Base-by-base conservation (phyloP, 1,284 basidiomycete genomes). In the Malassezia yamatoensis region DNA sequence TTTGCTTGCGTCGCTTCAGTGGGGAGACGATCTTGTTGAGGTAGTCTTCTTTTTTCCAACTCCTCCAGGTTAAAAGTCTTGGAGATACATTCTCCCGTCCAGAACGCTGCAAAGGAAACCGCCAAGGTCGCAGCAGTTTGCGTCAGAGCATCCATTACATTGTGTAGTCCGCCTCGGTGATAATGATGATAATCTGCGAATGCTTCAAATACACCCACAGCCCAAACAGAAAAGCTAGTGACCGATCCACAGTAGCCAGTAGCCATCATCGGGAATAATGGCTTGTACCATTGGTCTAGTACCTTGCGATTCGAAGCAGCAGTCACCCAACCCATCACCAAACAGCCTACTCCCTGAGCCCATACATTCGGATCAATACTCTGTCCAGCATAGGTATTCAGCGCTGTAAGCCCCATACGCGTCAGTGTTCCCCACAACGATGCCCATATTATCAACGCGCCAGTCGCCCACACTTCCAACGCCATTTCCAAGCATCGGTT, bases 151-250 rank as follows among this genome's bases (percentile, higher is more conserved):
- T 72, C 70, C 67, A 74, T 66, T 10, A 69, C 93, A 73, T 88
- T 83, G 65, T 83, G 80, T 39, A 96, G 79, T 51, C 88, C 85
- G 51, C 80, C 78, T 45, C 87, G 81, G 56, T 80, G 69, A 51
- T 78, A 81, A 12, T 79, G 76, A 13, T 78, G 76, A 15, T 80
- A 77, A 72, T 96, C 87, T 0, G 86, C 80, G 81, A 90, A 98
- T 0, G 90, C 86, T 48, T 81, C 77, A 70, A 93, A 98, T 1
- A 90, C 78, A 61, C 90, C 86, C 8, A 89, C 72, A 76, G 96
- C 89, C 93, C 94, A 98, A 15, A 84, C 82, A 4, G 90, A 94
- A 77, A 96, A 98, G 0, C 91, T 96, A 4, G 94, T 99, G 63
- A 96, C 77, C 5, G 88, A 93, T 1, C 93, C 94, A 69, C 93